Evolutionary conservation across 2,329 filamentous ascomycete genomes (phyloP), one percentile per base, ranked within the genome.

Genomic region (Coniochaeta pulveracea): DNA sequence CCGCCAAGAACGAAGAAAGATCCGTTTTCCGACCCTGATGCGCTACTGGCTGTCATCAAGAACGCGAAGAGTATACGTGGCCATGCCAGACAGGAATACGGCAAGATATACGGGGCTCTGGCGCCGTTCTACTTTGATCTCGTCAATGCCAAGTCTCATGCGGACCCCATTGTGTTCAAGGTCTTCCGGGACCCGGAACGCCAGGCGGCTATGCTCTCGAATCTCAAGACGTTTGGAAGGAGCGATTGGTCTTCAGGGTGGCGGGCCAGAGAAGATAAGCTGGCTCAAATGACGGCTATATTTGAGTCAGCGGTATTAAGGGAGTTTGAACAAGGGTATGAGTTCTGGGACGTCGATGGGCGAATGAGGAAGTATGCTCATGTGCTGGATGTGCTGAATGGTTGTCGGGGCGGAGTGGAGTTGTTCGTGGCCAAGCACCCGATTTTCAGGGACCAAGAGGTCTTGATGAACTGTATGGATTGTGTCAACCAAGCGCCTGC

Each of bases 321-420:
- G 31, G 91, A 98, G 53, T 98, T 98, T 45, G 83, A 93, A 55
- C 82, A 91, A 49, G 91, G 85, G 4, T 93, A 93, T 44, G 85
- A 91, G 52, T 78, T 76, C 26, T 83, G 81, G 60, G 89, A 98
- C 52, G 76, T 93, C 34, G 82, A 93, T 43, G 86, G 85, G 3
- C 70, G 78, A 34, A 95, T 96, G 89, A 76, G 72, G 44, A 75
- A 82, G 48, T 96, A 94, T 55, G 88, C 88, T 3, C 76, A 85
- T 45, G 86, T 98, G 11, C 61, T 98, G 36, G 76, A 83, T 37
- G 71, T 72, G 2, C 64, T 98, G 27, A 93, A 93, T 51, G 85
- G 84, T 17, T 86, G 85, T 11, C 67, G 69, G 25, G 78, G 80
- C 10, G 85, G 76, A 8, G 66, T 93, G 30, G 85, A 96, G 34